Conservation (phyloP, 805 yeast genomes). For the Yamadazyma philogaea region DNA sequence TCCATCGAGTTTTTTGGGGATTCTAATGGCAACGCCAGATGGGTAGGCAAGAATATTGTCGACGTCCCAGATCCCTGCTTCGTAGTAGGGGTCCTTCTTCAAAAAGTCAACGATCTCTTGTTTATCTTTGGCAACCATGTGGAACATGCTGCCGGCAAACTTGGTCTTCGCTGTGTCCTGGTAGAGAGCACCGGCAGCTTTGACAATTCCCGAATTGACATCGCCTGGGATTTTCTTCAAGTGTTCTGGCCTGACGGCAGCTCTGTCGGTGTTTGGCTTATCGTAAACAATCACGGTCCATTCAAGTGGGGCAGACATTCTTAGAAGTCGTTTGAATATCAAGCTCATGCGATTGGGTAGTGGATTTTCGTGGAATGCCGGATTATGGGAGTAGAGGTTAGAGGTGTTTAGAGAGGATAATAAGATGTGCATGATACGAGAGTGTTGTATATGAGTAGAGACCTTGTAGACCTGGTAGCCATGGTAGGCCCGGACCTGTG, state of each 20-base stretch:
- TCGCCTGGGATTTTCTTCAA: constrained; percentile 25
- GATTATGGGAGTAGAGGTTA: neutral
- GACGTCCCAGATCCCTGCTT: constrained; percentile 74
- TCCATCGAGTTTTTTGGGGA: constrained; percentile 35
- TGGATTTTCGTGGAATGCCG: neutral
- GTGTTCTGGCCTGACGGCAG: constrained; percentile 51
- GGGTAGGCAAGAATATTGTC: constrained; percentile 60
- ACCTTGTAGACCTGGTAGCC: too few species aligned
- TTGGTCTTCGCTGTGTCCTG: constrained; percentile 41
- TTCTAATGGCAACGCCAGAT: constrained; percentile 32
- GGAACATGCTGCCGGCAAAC: constrained; percentile 69
- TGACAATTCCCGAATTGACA: constrained; percentile 36
- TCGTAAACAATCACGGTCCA: constrained; percentile 71
- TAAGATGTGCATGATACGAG: neutral
- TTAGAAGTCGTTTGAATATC: constrained; percentile 13
- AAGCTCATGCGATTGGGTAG: constrained; percentile 5
- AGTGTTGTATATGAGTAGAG: too few species aligned
- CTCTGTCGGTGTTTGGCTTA: constrained; percentile 60
- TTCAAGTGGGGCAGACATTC: constrained; percentile 37
- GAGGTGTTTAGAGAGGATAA: neutral
- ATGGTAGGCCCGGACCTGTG: too few species aligned
- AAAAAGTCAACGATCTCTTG: constrained; percentile 65
- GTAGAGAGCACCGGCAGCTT: constrained; percentile 43
- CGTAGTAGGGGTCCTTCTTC: constrained; percentile 59
- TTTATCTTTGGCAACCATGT: constrained; percentile 58